A percentile compares a stretch with the other conserved stretches of the same genome.
Evolutionary conservation across 257 asterid species (phyloP).

Genomic region (Solanum ossicruentum): DNA sequence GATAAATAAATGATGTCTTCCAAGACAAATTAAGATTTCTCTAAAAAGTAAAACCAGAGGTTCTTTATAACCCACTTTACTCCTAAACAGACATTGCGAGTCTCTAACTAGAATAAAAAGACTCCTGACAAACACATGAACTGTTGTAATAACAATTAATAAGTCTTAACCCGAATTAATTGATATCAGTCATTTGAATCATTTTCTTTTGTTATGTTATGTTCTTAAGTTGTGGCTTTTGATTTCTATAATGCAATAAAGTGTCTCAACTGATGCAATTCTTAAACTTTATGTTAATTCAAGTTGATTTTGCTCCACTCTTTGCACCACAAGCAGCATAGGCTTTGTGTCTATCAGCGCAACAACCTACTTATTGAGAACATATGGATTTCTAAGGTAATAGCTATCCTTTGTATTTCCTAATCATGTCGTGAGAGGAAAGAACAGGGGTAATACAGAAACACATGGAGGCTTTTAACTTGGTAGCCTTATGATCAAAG

Average conservation of each 20-base stretch:
- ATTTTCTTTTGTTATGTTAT: not conserved
- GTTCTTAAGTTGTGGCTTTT: not conserved
- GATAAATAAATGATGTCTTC: not conserved
- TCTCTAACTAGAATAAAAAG: not conserved
- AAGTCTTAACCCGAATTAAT: not conserved
- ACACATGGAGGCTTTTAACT: not conserved
- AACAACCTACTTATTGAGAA: not conserved
- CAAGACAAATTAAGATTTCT: not conserved
- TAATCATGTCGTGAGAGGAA: not conserved
- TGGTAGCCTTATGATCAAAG: not conserved
- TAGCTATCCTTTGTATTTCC: not conserved
- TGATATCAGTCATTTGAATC: not conserved
- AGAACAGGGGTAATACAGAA: not conserved
- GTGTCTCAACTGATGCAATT: not conserved
- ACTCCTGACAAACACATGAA: not conserved
- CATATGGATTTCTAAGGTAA: not conserved
- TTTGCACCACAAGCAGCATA: not conserved
- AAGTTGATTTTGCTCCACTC: not conserved
- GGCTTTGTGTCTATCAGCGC: not conserved
- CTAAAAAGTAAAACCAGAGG: not conserved
- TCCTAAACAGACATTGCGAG: not conserved
- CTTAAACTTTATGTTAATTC: not conserved
- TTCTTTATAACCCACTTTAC: not conserved
- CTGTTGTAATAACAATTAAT: not conserved
- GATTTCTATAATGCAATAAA: not conserved